Evolutionary conservation across 768 basidiomycete genomes (phyloP).

Genomic region (Serendipita sp.): DNA sequence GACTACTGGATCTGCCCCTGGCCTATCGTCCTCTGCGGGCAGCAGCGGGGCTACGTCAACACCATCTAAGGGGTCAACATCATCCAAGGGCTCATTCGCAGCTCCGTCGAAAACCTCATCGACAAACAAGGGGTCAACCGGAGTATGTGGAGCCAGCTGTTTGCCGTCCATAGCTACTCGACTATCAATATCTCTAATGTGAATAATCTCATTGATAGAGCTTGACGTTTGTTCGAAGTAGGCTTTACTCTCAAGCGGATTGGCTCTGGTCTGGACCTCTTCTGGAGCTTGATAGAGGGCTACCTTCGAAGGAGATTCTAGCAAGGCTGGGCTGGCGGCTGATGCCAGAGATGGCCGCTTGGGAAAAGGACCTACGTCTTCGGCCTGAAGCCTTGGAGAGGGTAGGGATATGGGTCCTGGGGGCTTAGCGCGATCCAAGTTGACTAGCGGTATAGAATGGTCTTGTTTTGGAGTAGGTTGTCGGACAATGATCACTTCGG

Average conservation of each 20-base stretch:
- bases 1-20: neutral
- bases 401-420: neutral
- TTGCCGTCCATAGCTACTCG: neutral
- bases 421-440: neutral
- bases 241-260: neutral
- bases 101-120: neutral
- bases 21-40: neutral
- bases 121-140: neutral
- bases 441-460: neutral
- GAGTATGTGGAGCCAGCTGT: neutral
- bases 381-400: neutral
- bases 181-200: neutral
- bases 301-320: neutral
- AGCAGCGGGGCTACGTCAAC: neutral
- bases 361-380: neutral
- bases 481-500: no score
- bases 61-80: neutral
- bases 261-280: neutral
- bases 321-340: neutral
- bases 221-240: neutral
- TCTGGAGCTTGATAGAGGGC: conserved; percentile 2
- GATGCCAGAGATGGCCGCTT: neutral
- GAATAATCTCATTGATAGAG: neutral
- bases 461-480: no score
- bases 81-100: neutral